Percentiles rank a stretch among this genome's conserved stretches.
Conservation (phyloP, 352 stramenopile species). For the Globisporangium barbulae region DNA sequence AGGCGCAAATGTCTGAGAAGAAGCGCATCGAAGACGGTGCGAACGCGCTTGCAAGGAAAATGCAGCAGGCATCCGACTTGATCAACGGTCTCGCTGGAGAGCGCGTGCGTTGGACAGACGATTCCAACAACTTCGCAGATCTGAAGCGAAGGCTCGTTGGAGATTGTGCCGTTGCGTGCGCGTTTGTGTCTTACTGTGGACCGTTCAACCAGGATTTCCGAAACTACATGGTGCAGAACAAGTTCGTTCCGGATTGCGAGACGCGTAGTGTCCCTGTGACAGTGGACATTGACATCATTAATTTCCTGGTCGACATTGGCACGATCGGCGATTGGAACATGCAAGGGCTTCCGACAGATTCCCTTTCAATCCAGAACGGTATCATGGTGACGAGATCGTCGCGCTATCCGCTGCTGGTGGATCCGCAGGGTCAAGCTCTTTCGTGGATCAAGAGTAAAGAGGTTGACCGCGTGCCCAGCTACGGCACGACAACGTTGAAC, state of each 20-base stretch:
- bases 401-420: conserved; percentile 95
- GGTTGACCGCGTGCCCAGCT: conserved; percentile 91
- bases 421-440: conserved; percentile 97
- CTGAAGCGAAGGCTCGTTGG: conserved; percentile 95
- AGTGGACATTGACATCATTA: conserved; percentile 95
- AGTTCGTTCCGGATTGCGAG: conserved; percentile 95
- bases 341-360: conserved; percentile 95
- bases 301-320: conserved; percentile 96
- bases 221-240: conserved; percentile 94
- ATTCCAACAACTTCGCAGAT: conserved; percentile 97
- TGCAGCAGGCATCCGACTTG: conserved; percentile 96
- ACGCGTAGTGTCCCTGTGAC: conserved; percentile 91
- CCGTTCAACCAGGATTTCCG: conserved; percentile 99
- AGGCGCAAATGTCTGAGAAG: conserved; percentile 97
- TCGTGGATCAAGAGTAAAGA: conserved; percentile 98
- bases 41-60: conserved; percentile 94
- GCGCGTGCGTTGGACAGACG: conserved; percentile 95
- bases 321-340: conserved; percentile 99
- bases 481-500: conserved; percentile 93
- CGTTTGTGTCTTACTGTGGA: conserved; percentile 97
- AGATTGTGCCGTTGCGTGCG: conserved; percentile 96
- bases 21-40: conserved; percentile 96
- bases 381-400: conserved; percentile 98
- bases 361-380: conserved; percentile 97
- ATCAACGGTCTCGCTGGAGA: conserved; percentile 97